Evolutionary conservation across 1,284 basidiomycete species (phyloP).

Genomic region (Apiotrichum laibachii): DNA sequence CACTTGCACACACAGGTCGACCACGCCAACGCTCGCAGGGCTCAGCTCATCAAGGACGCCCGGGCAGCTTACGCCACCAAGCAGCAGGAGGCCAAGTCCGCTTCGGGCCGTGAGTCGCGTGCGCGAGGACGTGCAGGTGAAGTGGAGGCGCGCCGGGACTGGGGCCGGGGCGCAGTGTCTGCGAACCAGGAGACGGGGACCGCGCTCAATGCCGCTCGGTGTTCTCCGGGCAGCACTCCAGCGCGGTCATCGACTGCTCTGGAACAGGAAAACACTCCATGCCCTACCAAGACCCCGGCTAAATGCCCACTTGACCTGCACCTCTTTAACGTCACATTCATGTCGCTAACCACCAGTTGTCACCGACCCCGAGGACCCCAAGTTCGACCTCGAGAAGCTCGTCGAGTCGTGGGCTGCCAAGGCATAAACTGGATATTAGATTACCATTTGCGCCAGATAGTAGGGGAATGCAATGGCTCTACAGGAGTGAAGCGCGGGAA

Average conservation of each 20-base stretch:
- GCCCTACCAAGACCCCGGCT: no score
- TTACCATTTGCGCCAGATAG: constrained; percentile 1
- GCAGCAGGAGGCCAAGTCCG: constrained; percentile 53
- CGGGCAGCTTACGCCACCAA: constrained; percentile 86
- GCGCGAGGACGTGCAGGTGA: background rate
- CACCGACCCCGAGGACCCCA: constrained; percentile 89
- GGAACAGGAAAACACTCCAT: no score
- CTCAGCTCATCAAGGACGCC: constrained; percentile 78
- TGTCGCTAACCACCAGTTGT: constrained; percentile 59
- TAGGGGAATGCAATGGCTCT: constrained; percentile 19
- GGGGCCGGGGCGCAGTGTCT: no score
- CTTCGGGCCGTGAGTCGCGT: constrained; percentile 21
- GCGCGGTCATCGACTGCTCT: no score
- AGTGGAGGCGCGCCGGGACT: background rate
- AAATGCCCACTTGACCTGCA: no score
- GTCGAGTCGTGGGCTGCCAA: constrained; percentile 54
- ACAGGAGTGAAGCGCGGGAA: background rate
- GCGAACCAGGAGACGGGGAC: no score
- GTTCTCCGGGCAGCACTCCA: no score
- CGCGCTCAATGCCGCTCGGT: no score
- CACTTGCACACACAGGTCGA: background rate
- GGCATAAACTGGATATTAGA: constrained; percentile 29
- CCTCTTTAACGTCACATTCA: no score
- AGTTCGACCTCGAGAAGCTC: constrained; percentile 94
- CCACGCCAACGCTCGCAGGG: constrained; percentile 56